phyloP scores from a whole-genome alignment of 768 basidiomycete species.

The Pholiota molesta region DNA sequence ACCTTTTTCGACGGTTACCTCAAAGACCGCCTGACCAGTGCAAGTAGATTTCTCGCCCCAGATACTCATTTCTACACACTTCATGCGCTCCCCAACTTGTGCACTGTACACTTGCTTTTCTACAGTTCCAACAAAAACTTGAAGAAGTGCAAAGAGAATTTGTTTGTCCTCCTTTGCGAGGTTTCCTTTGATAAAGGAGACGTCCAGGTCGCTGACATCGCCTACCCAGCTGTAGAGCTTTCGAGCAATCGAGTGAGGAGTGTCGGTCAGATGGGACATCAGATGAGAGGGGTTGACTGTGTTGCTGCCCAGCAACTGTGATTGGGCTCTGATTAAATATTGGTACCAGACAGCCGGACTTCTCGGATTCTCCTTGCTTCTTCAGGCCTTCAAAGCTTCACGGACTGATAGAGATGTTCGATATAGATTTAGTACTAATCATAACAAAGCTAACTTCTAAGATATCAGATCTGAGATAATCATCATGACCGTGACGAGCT shows the following conservation, averaged over 20 bases:
- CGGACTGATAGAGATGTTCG: too few species aligned
- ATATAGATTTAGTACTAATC: too few species aligned
- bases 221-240: slow-evolving; percentile 4
- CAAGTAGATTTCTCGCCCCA: slow-evolving; percentile 20
- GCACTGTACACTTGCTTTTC: slow-evolving; percentile 38
- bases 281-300: background rate
- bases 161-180: slow-evolving; percentile 41
- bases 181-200: slow-evolving; percentile 42
- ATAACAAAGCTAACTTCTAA: too few species aligned
- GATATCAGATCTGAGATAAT: too few species aligned
- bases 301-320: too few species aligned
- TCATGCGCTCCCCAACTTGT: slow-evolving; percentile 39
- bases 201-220: slow-evolving; percentile 20
- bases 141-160: slow-evolving; percentile 33
- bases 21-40: slow-evolving; percentile 38
- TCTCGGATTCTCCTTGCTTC: too few species aligned
- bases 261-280: background rate
- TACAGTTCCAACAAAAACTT: slow-evolving; percentile 38
- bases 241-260: too few species aligned
- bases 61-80: slow-evolving; percentile 39
- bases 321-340: too few species aligned
- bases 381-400: too few species aligned
- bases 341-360: too few species aligned
- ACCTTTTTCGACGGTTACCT: slow-evolving; percentile 43
- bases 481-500: too few species aligned